Base-by-base conservation (phyloP, 129 eudicot species). In the Centrapalus pauciflorus region DNA sequence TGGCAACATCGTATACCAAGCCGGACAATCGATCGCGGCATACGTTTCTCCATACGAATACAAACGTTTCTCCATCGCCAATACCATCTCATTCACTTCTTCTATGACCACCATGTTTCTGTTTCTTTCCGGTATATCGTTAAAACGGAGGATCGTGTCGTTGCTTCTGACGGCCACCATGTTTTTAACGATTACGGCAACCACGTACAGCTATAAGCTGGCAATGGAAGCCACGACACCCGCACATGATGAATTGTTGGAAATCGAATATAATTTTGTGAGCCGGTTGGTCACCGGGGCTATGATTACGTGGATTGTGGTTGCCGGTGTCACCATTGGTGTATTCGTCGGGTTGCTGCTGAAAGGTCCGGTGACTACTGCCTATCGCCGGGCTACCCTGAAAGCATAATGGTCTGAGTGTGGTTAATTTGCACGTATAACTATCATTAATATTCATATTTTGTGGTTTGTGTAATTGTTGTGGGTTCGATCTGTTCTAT, bases 91-190 rank as follows among this genome's bases (percentile, higher is more conserved):
- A 0, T 68, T 81, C 58, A 65, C 69, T 11, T 59, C 66, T 14
- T 72, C 86, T 0, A 70, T 81, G 19, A 81, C 74, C 71, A 77
- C 69, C 3, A 77, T 81, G 37, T 24, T 81, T 64, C 27, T 81
- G 66, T 69, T 81, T n/a, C 77, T 72, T 21, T 77, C 82, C 2
- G 85, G 85, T 11, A 29, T 81, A 16, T 76, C 81, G 4, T 29
- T 68, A n/a, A 74, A 58, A 48, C 32, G 74, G 10, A 43, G 69
- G 24, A 27, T 68, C 1, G 41, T 62, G 5, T 54, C 77, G 54
- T 62, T 77, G 40, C 32, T 55, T 45, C 60, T 79, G 38, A 74
- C 55, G 69, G 72, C 25, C 3, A 34, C 57, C n/a, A 80, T 75
- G 77, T 80, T 78, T 50, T 14, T 23, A 16, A 75, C 80, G 0